Evolutionary conservation across 257 asterid species (phyloP), one percentile per base, ranked within the genome.

Genomic region (Scutellaria barbata): DNA sequence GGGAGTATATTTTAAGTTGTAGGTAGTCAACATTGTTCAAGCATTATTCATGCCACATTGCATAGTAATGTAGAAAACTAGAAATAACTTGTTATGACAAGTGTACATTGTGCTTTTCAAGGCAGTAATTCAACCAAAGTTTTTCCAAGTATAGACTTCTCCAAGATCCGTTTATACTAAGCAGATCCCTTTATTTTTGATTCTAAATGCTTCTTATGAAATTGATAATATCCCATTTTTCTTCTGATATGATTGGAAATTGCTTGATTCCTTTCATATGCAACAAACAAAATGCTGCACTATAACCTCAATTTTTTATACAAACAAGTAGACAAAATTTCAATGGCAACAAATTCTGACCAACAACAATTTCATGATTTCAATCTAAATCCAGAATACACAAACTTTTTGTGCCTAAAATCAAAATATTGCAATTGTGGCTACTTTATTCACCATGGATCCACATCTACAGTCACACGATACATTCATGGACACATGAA

Each of bases 271-370:
- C 3, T 30, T 2, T 30, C 35, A 30, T 4, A 48, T 9, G 16
- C 67, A 57, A 6, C 50, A 70, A 11, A 70, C 33, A 55, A 37
- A 62, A 66, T 55, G 18, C 69, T 63, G 25, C 59, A 25, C 14
- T 66, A n/a, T 7, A 1, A 22, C 62, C 56, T 35, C 39, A 4
- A 43, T 11, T 76, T 63, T 69, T 20, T 37, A 61, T 54, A 43
- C 55, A 20, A 64, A 53, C 17, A 40, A 35, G 42, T 37, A 33
- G 2, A 33, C 42, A 41, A 68, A 52, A 18, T 50, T 46, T 41
- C 18, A 20, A 73, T 1, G 66, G 39, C 20, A 30, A 51, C 11
- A 10, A 39, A 52, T 39, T 25, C 42, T 59, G 41, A 35, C 76
- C 50, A 6, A 14, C 51, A 39, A 59, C 18, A 45, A 8, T 51